Conservation (phyloP, 163 green algal genomes). For the Prototheca wickerhamii region DNA sequence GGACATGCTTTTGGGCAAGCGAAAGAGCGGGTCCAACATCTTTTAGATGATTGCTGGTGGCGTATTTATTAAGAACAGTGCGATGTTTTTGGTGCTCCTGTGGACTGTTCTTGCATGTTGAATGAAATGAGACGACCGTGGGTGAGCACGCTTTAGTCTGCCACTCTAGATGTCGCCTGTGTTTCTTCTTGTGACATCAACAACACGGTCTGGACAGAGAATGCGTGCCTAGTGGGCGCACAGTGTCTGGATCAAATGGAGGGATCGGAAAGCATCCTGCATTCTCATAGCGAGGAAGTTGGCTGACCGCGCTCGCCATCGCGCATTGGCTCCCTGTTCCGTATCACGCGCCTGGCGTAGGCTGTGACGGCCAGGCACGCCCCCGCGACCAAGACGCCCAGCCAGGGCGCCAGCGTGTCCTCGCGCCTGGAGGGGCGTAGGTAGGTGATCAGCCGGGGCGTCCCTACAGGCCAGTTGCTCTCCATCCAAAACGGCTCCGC, state of each 20-base stretch:
- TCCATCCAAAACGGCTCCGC: conserved; percentile 39
- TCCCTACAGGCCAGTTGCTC: conserved; percentile 39
- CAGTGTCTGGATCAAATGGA: too few relatives aligned
- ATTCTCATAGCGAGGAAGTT: too few relatives aligned
- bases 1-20: conserved; percentile 66
- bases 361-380: not conserved
- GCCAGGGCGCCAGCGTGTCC: conserved; percentile 4
- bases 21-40: conserved; percentile 14
- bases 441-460: conserved; percentile 11
- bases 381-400: conserved; percentile 3
- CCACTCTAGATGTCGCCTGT: too few relatives aligned
- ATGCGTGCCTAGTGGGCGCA: too few relatives aligned
- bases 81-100: not conserved
- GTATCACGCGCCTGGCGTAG: too few relatives aligned
- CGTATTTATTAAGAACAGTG: not conserved
- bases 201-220: too few relatives aligned
- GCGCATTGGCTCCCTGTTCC: too few relatives aligned
- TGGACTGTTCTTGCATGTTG: not conserved
- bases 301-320: too few relatives aligned
- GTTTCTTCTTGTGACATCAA: too few relatives aligned
- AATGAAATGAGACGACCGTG: too few relatives aligned
- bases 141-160: too few relatives aligned
- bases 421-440: not conserved
- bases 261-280: too few relatives aligned
- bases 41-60: conserved; percentile 16